Evolutionary conservation across 805 yeast genomes (phyloP).

Genomic region (Hanseniaspora singularis): DNA sequence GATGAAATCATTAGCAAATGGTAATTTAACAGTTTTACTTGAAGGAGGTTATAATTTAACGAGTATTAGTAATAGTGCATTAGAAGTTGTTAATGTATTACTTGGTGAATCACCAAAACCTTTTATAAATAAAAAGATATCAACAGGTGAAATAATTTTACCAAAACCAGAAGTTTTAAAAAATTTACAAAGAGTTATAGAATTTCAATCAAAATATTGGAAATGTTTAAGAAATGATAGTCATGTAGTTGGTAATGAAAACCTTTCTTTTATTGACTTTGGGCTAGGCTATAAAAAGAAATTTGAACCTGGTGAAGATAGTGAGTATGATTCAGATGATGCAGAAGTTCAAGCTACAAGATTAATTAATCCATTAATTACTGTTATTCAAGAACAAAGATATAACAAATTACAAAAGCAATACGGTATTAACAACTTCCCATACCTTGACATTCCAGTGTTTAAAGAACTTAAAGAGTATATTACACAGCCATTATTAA

Average conservation of each 20-base stretch:
- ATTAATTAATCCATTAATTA: conserved; percentile 6
- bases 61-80: conserved; percentile 78
- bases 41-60: conserved; percentile 97
- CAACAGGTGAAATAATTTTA: conserved; percentile 25
- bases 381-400: conserved; percentile 12
- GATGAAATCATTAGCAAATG: conserved; percentile 76
- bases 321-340: conserved; percentile 14
- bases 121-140: conserved; percentile 35
- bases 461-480: conserved; percentile 8
- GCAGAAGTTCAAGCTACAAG: conserved; percentile 10
- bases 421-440: conserved; percentile 9
- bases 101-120: conserved; percentile 92
- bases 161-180: conserved; percentile 71
- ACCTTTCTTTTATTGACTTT: conserved; percentile 6
- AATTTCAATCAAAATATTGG: conserved; percentile 79
- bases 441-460: conserved; percentile 9
- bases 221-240: conserved; percentile 42
- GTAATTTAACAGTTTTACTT: conserved; percentile 74
- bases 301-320: conserved; percentile 11
- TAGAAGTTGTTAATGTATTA: conserved; percentile 81
- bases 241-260: conserved; percentile 4
- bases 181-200: conserved; percentile 68
- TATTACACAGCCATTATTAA: conserved; percentile 4
- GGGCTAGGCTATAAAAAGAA: conserved; percentile 7
- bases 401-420: neutral